Percentiles rank a stretch among this genome's conserved stretches.
phyloP scores from a whole-genome alignment of 495 filamentous ascomycete genomes.

The Trichoderma orchidacearum region DNA sequence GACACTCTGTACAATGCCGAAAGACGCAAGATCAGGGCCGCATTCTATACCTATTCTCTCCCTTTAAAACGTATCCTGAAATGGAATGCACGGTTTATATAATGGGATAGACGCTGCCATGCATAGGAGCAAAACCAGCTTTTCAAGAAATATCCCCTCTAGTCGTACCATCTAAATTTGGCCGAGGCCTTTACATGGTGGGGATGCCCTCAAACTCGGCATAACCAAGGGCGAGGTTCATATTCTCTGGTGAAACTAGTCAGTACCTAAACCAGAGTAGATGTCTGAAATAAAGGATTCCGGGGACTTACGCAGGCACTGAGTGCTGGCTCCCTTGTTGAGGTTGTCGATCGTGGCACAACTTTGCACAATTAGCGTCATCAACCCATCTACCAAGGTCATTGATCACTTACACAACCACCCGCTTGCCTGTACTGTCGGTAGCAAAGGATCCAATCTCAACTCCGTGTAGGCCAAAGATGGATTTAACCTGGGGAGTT shows the following conservation, averaged over 20 bases:
- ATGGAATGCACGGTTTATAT: too few relatives aligned
- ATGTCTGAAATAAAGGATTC: background rate
- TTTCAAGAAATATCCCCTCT: too few relatives aligned
- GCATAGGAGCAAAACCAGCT: too few relatives aligned
- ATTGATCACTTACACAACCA: conserved; percentile 44
- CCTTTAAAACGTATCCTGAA: too few relatives aligned
- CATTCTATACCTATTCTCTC: too few relatives aligned
- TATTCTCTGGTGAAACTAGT: conserved; percentile 52
- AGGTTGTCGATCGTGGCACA: conserved; percentile 98
- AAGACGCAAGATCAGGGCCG: too few relatives aligned
- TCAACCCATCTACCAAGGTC: background rate
- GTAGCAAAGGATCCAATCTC: conserved; percentile 95
- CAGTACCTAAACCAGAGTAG: background rate
- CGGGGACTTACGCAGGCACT: conserved; percentile 68
- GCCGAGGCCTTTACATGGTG: conserved; percentile 12
- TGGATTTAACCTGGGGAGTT: conserved; percentile 73
- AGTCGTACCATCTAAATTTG: background rate
- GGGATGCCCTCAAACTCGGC: conserved; percentile 89
- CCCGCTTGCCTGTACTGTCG: conserved; percentile 73
- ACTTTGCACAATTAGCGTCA: background rate
- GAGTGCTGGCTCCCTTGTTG: conserved; percentile 90
- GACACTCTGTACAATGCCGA: too few relatives aligned
- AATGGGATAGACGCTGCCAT: too few relatives aligned
- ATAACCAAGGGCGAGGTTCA: conserved; percentile 92
- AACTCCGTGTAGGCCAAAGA: conserved; percentile 80